A percentile compares a stretch with the other conserved stretches of the same genome.
phyloP scores from a whole-genome alignment of 768 basidiomycete genomes.

The Macrocybe gigantea region DNA sequence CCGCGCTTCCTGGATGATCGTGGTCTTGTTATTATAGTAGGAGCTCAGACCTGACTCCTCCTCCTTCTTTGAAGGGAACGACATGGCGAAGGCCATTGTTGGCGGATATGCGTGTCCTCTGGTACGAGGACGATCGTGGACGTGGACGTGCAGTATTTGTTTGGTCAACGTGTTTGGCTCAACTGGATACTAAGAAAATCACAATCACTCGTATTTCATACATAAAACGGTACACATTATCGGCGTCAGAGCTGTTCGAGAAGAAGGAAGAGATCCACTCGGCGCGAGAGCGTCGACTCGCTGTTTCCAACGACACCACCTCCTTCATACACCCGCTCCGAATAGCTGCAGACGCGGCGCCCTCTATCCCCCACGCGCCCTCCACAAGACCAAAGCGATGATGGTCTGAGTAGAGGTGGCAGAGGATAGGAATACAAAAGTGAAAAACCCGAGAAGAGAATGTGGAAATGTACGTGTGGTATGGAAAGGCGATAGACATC shows the following conservation, averaged over 20 bases:
- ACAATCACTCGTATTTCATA: neutral
- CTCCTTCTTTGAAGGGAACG: slow-evolving; percentile 91
- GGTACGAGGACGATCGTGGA: slow-evolving; percentile 7
- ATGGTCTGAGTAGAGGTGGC: slow-evolving; percentile 42
- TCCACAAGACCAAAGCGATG: slow-evolving; percentile 24
- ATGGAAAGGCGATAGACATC: slow-evolving; percentile 2
- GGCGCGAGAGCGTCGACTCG: neutral
- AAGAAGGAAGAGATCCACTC: neutral
- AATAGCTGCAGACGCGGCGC: slow-evolving; percentile 43
- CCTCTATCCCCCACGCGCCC: slow-evolving; percentile 71
- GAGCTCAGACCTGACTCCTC: slow-evolving; percentile 91
- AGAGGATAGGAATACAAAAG: slow-evolving; percentile 65
- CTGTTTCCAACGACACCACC: slow-evolving; percentile 7
- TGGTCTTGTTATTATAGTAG: slow-evolving; percentile 96
- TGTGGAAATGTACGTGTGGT: slow-evolving; percentile 10
- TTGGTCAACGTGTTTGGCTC: slow-evolving; percentile 23
- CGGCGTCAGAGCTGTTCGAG: too few relatives aligned
- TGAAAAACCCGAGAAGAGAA: slow-evolving; percentile 13
- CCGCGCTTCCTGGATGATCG: slow-evolving; percentile 96
- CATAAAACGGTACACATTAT: neutral
- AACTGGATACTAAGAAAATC: slow-evolving; percentile 9
- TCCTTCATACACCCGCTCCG: slow-evolving; percentile 11
- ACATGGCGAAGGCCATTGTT: slow-evolving; percentile 54
- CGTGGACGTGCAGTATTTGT: slow-evolving; percentile 40
- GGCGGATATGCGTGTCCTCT: slow-evolving; percentile 12